These are phyloP conservation scores for Raddia guianensis DNA, from an alignment of 176 grass and related monocot species.

Conservation along the genomic window DNA sequence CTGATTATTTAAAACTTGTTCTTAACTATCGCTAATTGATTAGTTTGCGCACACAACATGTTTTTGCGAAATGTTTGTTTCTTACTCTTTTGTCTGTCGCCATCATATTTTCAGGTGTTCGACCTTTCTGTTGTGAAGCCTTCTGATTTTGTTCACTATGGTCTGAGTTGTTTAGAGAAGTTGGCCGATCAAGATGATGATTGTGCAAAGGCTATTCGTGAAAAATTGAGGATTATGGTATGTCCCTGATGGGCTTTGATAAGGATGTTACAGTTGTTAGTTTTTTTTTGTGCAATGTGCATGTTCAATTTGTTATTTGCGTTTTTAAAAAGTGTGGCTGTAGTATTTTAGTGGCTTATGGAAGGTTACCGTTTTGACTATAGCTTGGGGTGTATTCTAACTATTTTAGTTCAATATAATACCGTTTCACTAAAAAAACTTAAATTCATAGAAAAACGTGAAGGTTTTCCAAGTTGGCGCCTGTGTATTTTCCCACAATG, in stretches of 20 bases:
- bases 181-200: conserved; percentile 81
- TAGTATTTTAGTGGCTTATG: conserved; percentile 14
- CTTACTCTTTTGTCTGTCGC: conserved; percentile 2
- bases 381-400: neutral
- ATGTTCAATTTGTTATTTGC: neutral
- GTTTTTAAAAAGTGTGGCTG: neutral
- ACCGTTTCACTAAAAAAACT: too few species aligned
- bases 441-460: too few species aligned
- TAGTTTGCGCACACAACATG: neutral
- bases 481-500: too few species aligned
- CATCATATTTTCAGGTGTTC: conserved; percentile 65
- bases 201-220: conserved; percentile 63
- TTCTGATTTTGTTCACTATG: conserved; percentile 85
- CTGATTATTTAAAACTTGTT: neutral
- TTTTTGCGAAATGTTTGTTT: neutral
- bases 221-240: conserved; percentile 93
- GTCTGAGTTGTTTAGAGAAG: conserved; percentile 85
- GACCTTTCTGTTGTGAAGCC: conserved; percentile 85
- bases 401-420: too few species aligned
- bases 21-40: neutral
- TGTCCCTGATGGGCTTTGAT: conserved; percentile 31
- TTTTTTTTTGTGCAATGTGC: conserved; percentile 16
- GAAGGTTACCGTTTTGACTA: neutral
- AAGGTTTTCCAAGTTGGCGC: too few species aligned
- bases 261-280: conserved; percentile 3